These are phyloP conservation scores for Metschnikowia sp. DNA, from an alignment of 805 yeast species.

Conservation along the genomic window DNA sequence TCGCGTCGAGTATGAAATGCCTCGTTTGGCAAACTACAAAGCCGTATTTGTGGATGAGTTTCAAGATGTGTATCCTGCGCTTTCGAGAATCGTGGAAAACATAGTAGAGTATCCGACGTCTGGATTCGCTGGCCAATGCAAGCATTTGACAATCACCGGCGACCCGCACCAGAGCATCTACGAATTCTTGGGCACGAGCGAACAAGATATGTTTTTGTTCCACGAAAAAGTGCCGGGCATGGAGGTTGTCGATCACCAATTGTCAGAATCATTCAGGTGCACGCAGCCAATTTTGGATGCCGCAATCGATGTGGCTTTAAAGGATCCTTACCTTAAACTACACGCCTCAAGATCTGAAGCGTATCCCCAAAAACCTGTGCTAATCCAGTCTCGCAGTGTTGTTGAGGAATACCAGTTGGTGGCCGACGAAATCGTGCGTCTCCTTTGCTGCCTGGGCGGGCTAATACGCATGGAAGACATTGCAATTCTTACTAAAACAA, in stretches of 20 bases:
- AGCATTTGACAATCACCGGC: constrained; percentile 66
- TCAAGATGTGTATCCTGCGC: constrained; percentile 60
- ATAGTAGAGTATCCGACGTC: constrained; percentile 35
- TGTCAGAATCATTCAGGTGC: constrained; percentile 57
- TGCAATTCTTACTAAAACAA: constrained; percentile 16
- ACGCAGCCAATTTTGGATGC: constrained; percentile 53
- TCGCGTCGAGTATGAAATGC: background rate
- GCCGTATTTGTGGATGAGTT: constrained; percentile 65
- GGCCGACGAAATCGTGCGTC: constrained; percentile 16
- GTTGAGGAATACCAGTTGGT: constrained; percentile 8
- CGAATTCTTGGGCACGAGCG: constrained; percentile 57
- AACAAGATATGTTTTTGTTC: constrained; percentile 28
- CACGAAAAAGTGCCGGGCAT: constrained; percentile 19
- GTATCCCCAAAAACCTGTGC: constrained; percentile 8
- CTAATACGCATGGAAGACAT: constrained; percentile 13
- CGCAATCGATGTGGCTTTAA: constrained; percentile 28
- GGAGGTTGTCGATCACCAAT: constrained; percentile 25
- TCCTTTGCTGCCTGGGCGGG: constrained; percentile 20
- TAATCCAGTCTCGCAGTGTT: constrained; percentile 3
- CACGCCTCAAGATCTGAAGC: constrained; percentile 2
- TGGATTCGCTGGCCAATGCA: constrained; percentile 16
- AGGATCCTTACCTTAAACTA: constrained; percentile 2
- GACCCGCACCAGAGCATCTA: constrained; percentile 71
- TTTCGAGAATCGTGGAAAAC: constrained; percentile 42
- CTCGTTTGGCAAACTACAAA: constrained; percentile 23